phyloP scores from a whole-genome alignment of 2,329 filamentous ascomycete genomes.

The Penicillium concentricum region DNA sequence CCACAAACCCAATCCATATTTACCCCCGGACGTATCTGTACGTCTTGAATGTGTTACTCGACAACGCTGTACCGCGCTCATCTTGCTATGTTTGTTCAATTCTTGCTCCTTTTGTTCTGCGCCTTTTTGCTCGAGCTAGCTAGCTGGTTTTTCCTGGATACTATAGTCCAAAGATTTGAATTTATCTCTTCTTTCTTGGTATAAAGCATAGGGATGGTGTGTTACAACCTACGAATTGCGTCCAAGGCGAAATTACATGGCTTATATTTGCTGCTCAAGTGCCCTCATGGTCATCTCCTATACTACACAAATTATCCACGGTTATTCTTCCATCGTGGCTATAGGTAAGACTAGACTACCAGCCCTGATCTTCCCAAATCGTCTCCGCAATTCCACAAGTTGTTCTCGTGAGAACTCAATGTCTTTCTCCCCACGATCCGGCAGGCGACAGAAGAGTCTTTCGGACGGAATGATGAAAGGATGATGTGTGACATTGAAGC shows the following conservation, averaged over 20 bases:
- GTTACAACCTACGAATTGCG: neutral
- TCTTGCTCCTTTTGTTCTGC: neutral
- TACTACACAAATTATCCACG: too few species aligned
- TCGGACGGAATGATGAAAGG: neutral
- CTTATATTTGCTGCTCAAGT: too few species aligned
- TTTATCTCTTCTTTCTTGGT: neutral
- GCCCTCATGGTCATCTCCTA: too few species aligned
- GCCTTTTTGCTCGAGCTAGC: conserved; percentile 6
- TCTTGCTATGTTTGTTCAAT: conserved; percentile 1
- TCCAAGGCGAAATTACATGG: too few species aligned
- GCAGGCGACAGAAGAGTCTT: neutral
- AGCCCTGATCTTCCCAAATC: too few species aligned
- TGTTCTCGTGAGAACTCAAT: too few species aligned
- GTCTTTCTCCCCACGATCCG: too few species aligned
- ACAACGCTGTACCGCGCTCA: conserved; percentile 2
- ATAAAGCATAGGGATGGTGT: neutral
- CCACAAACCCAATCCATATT: neutral
- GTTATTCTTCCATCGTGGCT: too few species aligned
- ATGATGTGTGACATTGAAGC: neutral
- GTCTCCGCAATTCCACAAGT: too few species aligned
- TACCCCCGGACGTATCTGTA: neutral
- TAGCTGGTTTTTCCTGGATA: conserved; percentile 9
- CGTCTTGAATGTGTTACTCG: conserved; percentile 4
- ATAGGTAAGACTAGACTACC: too few species aligned
- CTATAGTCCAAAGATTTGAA: conserved; percentile 5